Base-by-base conservation (phyloP, 2,329 filamentous ascomycete genomes). In the Zymoseptoria tritici region DNA sequence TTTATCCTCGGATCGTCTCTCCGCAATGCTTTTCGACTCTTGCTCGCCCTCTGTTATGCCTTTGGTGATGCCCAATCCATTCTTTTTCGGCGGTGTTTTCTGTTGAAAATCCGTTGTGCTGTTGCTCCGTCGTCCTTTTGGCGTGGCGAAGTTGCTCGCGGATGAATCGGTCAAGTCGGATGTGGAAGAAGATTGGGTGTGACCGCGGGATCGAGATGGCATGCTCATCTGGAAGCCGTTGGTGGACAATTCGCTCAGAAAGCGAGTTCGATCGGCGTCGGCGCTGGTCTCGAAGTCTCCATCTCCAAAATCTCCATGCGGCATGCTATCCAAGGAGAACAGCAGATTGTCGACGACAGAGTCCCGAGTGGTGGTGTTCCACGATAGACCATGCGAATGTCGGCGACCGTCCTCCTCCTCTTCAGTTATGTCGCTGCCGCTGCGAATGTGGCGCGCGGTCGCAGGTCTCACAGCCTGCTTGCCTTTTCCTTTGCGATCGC, bases 261-360 rank as follows among this genome's bases (percentile, higher is more conserved):
- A 65, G 49, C 59, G 61, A 26, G 58, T 60, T 31, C 60, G 58
- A 42, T 67, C 64, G 49, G 60, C 56, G 42, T 67, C 63, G 22
- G 54, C 50, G n/a, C 61, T 61, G 51, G 55, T 29, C 9, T 49
- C 31, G 36, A 46, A 46, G 36, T 57, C 60, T 57, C 63, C 62
- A 22, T 42, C 57, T 19, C 46, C 54, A 21, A 62, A 50, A 60
- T 64, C 61, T 20, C 53, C 54, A 31, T 59, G 61, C 20, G 83
- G 87, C 71, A 93, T 85, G 74, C 93, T 89, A 75, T 96, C 93
- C 64, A 99, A 86, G 49, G 92, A 96, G 65, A 94, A 81, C 62
- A 97, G 85, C 88, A 99, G 94, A 75, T 97, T 96, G 75, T 94
- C 89, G 61, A 99, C 91, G 66, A 99, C 86, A 42, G 92, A 97